A percentile compares a stretch with the other conserved stretches of the same genome.
These are phyloP conservation scores for Pisolithus marmoratus DNA, from an alignment of 768 basidiomycete species.

Conservation along the genomic window DNA sequence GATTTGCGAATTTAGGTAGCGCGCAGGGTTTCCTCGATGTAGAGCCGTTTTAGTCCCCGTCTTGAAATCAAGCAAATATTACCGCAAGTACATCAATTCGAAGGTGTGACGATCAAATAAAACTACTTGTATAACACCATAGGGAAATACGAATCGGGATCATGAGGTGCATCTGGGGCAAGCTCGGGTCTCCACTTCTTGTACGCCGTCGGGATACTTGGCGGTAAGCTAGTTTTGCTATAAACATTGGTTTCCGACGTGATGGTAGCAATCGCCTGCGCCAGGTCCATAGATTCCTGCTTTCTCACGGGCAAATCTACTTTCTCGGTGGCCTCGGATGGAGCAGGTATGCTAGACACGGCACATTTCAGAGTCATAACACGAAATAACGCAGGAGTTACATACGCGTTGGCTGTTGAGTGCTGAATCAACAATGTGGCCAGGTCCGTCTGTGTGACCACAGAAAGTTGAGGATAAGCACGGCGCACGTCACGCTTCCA, in stretches of 20 bases:
- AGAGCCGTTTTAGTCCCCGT: too few relatives aligned
- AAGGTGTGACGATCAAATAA: not conserved
- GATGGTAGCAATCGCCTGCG: slow-evolving; percentile 66
- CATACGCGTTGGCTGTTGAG: slow-evolving; percentile 60
- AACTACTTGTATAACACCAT: slow-evolving; percentile 59
- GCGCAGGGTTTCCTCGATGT: too few relatives aligned
- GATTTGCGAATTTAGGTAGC: too few relatives aligned
- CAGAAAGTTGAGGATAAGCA: slow-evolving; percentile 86
- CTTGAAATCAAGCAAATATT: too few relatives aligned
- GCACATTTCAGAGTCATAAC: slow-evolving; percentile 3
- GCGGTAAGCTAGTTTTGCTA: slow-evolving; percentile 63
- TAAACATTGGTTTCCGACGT: slow-evolving; percentile 53
- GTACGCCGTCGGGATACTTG: slow-evolving; percentile 59
- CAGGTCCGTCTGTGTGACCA: slow-evolving; percentile 79
- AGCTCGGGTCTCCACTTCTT: slow-evolving; percentile 70
- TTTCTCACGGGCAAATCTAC: slow-evolving; percentile 41
- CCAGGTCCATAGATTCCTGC: slow-evolving; percentile 50
- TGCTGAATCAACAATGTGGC: slow-evolving; percentile 79
- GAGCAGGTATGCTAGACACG: slow-evolving; percentile 46
- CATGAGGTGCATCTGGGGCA: slow-evolving; percentile 78
- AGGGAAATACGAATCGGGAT: slow-evolving; percentile 77
- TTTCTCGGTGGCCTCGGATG: slow-evolving; percentile 34
- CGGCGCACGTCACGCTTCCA: slow-evolving; percentile 95
- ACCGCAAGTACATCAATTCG: not conserved
- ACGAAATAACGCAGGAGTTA: slow-evolving; percentile 10